phyloP scores from a whole-genome alignment of 1,139 yeast species.

The Saccharomyces pastorianus region DNA sequence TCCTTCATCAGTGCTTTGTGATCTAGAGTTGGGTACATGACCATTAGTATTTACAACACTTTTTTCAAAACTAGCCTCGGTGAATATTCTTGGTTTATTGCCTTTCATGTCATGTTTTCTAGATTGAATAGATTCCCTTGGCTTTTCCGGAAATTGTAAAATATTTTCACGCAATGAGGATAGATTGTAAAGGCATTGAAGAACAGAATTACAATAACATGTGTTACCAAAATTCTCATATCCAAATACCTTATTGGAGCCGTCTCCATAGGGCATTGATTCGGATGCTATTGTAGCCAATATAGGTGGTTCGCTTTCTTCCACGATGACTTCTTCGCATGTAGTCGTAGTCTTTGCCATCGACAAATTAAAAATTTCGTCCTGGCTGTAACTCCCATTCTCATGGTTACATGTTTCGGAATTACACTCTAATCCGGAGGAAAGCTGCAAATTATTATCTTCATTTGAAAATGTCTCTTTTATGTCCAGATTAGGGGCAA shows the following conservation, averaged over 20 bases:
- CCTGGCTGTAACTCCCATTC: neutral
- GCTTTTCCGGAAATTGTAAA: constrained; percentile 36
- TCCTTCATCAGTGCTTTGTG: neutral
- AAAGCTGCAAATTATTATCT: neutral
- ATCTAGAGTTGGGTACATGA: neutral
- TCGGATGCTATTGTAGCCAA: constrained; percentile 5
- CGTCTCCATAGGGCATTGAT: constrained; percentile 45
- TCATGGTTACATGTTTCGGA: neutral
- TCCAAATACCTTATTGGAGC: constrained; percentile 68
- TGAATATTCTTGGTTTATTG: constrained; percentile 37
- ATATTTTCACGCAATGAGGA: constrained; percentile 55
- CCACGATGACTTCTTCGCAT: neutral
- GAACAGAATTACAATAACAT: constrained; percentile 82
- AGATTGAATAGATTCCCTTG: constrained; percentile 21
- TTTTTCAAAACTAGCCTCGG: constrained; percentile 22
- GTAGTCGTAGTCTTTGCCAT: neutral
- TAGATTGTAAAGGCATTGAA: constrained; percentile 75
- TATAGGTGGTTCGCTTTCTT: neutral
- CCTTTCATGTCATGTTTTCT: constrained; percentile 38
- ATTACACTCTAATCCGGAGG: neutral
- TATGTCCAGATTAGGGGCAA: neutral
- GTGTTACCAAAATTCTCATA: constrained; percentile 91
- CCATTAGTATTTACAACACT: neutral
- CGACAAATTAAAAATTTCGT: neutral
- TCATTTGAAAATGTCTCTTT: neutral